phyloP scores from a whole-genome alignment of 2,329 filamentous ascomycete species.

The Dothiorella sarmentorum region DNA sequence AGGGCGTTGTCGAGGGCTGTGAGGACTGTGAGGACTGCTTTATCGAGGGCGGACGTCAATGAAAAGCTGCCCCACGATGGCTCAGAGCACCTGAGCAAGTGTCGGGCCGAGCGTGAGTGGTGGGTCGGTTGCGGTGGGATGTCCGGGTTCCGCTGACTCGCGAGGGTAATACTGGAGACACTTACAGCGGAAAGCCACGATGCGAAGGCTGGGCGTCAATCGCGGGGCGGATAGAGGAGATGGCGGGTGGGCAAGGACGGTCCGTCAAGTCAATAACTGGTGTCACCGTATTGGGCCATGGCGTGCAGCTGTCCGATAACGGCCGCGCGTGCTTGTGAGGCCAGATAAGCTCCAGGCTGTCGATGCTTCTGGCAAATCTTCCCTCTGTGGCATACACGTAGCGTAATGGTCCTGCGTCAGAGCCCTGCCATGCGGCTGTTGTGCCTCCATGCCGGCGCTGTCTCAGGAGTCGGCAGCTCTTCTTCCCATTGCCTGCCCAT shows the following conservation, averaged over 20 bases:
- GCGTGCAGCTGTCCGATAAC: slow-evolving; percentile 7
- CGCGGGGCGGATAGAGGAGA: background rate
- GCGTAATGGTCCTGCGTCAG: slow-evolving; percentile 7
- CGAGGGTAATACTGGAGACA: background rate
- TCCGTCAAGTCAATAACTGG: background rate
- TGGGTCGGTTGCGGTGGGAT: slow-evolving; percentile 7
- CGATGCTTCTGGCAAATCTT: slow-evolving; percentile 7
- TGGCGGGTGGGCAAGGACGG: too few relatives aligned
- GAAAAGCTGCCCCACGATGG: slow-evolving; percentile 15
- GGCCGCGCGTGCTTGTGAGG: background rate
- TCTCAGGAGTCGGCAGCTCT: too few relatives aligned
- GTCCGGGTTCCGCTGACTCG: slow-evolving; percentile 12
- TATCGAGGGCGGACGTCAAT: background rate
- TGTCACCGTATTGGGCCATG: background rate
- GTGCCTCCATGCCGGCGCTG: background rate
- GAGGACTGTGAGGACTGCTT: background rate
- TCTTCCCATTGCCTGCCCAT: background rate
- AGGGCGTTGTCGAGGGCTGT: slow-evolving; percentile 17
- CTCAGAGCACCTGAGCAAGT: slow-evolving; percentile 1
- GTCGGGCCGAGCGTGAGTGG: slow-evolving; percentile 13
- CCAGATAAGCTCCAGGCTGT: slow-evolving; percentile 9
- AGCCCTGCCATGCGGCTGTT: background rate
- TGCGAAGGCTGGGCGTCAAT: background rate
- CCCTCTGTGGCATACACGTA: slow-evolving; percentile 9
- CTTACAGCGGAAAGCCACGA: background rate